Conservation (phyloP, 2,329 filamentous ascomycete species). For the Apiospora arundinis region DNA sequence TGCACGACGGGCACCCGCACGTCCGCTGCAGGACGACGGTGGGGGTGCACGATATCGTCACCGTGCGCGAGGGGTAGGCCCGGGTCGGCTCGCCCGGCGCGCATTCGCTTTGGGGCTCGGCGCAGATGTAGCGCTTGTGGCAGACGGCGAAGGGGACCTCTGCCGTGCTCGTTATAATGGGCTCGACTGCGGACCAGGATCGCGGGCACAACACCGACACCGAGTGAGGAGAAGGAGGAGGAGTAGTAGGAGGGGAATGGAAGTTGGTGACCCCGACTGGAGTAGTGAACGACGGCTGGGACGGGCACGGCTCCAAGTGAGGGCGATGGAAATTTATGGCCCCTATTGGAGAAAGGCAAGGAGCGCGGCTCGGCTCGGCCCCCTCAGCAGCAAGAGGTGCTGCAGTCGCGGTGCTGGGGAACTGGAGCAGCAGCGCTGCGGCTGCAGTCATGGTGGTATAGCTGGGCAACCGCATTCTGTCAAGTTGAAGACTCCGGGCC, state of each 20-base stretch:
- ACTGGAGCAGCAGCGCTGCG: neutral
- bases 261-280: too few relatives aligned
- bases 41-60: neutral
- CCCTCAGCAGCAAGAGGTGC: too few relatives aligned
- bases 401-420: too few relatives aligned
- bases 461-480: neutral
- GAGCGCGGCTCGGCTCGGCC: too few relatives aligned
- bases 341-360: too few relatives aligned
- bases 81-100: neutral
- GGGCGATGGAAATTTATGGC: too few relatives aligned
- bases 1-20: neutral
- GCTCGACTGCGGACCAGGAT: too few relatives aligned
- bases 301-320: too few relatives aligned
- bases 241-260: too few relatives aligned
- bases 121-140: neutral
- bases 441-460: neutral
- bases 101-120: neutral
- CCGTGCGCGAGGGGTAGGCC: neutral
- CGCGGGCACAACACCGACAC: too few relatives aligned
- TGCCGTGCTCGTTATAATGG: neutral
- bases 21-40: neutral
- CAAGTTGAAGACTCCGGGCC: neutral
- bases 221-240: too few relatives aligned
- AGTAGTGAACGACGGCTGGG: too few relatives aligned
- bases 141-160: neutral